A percentile compares a stretch with the other conserved stretches of the same genome.
Evolutionary conservation across 2,329 filamentous ascomycete species (phyloP).

Genomic region (Aspergillus spinulosporus): DNA sequence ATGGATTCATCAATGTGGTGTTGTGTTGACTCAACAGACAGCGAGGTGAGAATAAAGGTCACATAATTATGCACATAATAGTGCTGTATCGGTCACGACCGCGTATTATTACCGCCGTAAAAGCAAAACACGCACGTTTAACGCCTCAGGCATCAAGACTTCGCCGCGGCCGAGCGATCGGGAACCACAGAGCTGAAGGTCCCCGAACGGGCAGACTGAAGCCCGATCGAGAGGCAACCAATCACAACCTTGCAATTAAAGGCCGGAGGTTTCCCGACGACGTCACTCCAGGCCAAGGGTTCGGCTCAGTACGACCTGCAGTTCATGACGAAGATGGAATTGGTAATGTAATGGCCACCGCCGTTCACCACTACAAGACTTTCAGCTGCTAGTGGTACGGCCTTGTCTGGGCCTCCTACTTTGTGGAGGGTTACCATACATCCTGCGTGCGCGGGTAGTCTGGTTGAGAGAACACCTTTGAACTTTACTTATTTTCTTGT

Average conservation of each 20-base stretch:
- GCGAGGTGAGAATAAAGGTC: neutral
- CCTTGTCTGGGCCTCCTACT: neutral
- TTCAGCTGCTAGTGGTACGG: neutral
- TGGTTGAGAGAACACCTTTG: neutral
- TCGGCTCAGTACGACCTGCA: neutral
- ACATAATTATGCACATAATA: neutral
- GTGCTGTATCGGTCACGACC: neutral
- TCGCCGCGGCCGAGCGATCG: conserved; percentile 17
- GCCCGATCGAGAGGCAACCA: conserved; percentile 22
- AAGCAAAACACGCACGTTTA: neutral
- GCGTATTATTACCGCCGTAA: neutral
- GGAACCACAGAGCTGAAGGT: conserved; percentile 22
- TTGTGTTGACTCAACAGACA: neutral
- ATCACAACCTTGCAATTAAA: conserved; percentile 1
- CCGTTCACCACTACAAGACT: neutral
- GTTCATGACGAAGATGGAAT: neutral
- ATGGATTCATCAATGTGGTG: neutral
- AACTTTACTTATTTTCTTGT: neutral
- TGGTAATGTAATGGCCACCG: neutral
- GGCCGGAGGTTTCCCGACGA: conserved; percentile 9
- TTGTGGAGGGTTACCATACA: neutral
- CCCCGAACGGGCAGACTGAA: conserved; percentile 22
- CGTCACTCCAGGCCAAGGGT: conserved; percentile 10
- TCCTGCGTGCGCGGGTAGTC: neutral
- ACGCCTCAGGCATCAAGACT: neutral